Evolutionary conservation across 768 basidiomycete species (phyloP), one percentile per base, ranked within the genome.

Genomic region (Lactarius akahatsu): DNA sequence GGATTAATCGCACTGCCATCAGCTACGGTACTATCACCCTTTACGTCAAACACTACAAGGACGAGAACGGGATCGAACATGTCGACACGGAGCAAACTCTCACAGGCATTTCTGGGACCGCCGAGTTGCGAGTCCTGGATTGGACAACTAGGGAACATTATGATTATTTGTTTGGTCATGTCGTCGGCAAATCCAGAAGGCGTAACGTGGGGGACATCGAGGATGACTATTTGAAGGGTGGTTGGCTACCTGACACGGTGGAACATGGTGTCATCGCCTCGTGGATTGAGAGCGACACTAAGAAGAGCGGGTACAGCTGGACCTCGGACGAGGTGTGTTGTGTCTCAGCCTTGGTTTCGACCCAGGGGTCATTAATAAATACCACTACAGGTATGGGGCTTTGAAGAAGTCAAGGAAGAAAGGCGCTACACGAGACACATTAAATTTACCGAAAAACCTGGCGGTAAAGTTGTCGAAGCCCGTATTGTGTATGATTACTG

Each of bases 1-100:
- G 90, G 90, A 62, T 87, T 59, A 89, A 79, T 71, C 84, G 90
- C 70, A 87, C 81, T 65, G 74, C 82, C 26, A 91, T 92, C 72
- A 64, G 73, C 23, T 54, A 78, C 26, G 87, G 81, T 34, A 85
- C 82, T 23, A 72, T 92, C 52, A 88, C 85, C 32, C 82, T 91
- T 45, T 59, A 59, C 58, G 74, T 91, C 72, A 89, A 85, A 64
- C 77, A 92, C 73, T 84, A 80, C 78, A 86, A 81, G 68, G 83
- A 87, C 57, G 85, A 82, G 16, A 78, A 75, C 3, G 83, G 81
- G 41, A 69, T 84, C 28, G 90, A 92, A 75, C 83, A 81, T 71
- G 83, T 92, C 69, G 84, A 87, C 64, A 70, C 90, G 59, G 82
- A 84, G 47, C 86, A 90, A 72, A 83, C 79, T 32, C 77, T 88